Evolutionary conservation across 2,329 filamentous ascomycete species (phyloP).

Genomic region (Ophiosphaerella herpotricha): DNA sequence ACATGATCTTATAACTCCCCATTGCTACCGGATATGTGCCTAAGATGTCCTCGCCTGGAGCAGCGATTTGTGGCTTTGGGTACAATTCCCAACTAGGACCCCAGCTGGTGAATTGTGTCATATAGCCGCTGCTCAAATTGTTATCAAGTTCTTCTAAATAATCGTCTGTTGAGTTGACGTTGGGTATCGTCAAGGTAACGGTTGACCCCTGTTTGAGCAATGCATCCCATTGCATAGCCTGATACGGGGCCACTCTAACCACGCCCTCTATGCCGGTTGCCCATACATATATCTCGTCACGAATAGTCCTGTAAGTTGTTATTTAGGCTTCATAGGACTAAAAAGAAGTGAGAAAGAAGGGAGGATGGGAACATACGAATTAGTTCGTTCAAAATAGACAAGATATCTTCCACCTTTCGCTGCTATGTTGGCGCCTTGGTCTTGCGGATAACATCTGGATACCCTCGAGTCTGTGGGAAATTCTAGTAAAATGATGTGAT

Average conservation of each 20-base stretch:
- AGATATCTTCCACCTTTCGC: conserved; percentile 62
- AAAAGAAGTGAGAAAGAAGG: too few species aligned
- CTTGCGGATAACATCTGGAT: conserved; percentile 18
- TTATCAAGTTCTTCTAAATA: conserved; percentile 18
- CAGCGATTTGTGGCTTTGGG: conserved; percentile 61
- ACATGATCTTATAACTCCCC: conserved; percentile 56
- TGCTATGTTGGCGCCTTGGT: conserved; percentile 34
- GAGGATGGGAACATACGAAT: conserved; percentile 4
- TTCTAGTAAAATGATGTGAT: conserved; percentile 54
- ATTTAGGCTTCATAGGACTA: background rate
- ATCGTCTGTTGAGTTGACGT: conserved; percentile 7
- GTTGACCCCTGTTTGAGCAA: conserved; percentile 14
- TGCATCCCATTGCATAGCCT: conserved; percentile 14
- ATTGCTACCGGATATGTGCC: conserved; percentile 58
- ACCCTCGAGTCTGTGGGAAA: conserved; percentile 10
- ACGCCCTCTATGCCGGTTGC: conserved; percentile 18
- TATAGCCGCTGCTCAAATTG: conserved; percentile 12
- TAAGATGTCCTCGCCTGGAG: conserved; percentile 62
- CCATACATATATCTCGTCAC: conserved; percentile 18
- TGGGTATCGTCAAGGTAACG: conserved; percentile 17
- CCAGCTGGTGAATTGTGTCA: conserved; percentile 53
- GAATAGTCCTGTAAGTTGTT: conserved; percentile 11
- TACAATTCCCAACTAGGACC: conserved; percentile 65
- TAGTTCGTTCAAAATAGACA: conserved; percentile 16
- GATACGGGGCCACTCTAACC: conserved; percentile 10